A percentile compares a stretch with the other conserved stretches of the same genome.
These are phyloP conservation scores for Microsporum ferrugineum DNA, from an alignment of 2,329 filamentous ascomycete species.

Conservation along the genomic window DNA sequence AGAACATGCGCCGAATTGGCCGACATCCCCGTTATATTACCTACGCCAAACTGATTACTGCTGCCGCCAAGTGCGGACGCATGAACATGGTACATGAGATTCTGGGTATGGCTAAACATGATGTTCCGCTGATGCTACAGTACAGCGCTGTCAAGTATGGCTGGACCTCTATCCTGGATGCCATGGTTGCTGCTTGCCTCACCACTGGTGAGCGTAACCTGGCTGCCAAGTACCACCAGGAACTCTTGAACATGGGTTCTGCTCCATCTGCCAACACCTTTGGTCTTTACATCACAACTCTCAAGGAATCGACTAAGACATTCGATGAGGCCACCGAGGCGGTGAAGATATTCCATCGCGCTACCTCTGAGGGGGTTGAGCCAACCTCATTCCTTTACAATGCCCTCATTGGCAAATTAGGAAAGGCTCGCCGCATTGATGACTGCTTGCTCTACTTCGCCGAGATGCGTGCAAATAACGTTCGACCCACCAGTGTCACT, in stretches of 20 bases:
- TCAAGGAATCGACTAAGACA: conserved; percentile 94
- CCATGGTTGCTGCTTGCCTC: conserved; percentile 89
- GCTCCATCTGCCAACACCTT: conserved; percentile 95
- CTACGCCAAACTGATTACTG: conserved; percentile 87
- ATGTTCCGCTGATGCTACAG: conserved; percentile 73
- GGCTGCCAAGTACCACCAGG: conserved; percentile 80
- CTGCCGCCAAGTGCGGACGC: conserved; percentile 74
- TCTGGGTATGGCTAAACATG: conserved; percentile 73
- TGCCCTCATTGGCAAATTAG: conserved; percentile 92
- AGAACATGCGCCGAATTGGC: conserved; percentile 84
- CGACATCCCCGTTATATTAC: conserved; percentile 92
- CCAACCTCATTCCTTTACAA: conserved; percentile 97
- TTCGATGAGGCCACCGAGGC: conserved; percentile 96
- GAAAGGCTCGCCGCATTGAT: conserved; percentile 93
- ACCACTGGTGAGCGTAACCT: conserved; percentile 67
- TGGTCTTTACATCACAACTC: conserved; percentile 95
- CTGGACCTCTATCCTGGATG: conserved; percentile 91
- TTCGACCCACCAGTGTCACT: conserved; percentile 92
- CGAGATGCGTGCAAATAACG: conserved; percentile 86
- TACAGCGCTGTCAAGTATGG: conserved; percentile 84
- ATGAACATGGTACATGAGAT: conserved; percentile 76
- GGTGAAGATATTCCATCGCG: conserved; percentile 91
- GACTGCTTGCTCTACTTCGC: conserved; percentile 97
- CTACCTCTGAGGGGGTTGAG: conserved; percentile 85
- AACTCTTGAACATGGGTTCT: conserved; percentile 79